phyloP scores from a whole-genome alignment of 495 filamentous ascomycete genomes.

The Talaromyces wortmannii region DNA sequence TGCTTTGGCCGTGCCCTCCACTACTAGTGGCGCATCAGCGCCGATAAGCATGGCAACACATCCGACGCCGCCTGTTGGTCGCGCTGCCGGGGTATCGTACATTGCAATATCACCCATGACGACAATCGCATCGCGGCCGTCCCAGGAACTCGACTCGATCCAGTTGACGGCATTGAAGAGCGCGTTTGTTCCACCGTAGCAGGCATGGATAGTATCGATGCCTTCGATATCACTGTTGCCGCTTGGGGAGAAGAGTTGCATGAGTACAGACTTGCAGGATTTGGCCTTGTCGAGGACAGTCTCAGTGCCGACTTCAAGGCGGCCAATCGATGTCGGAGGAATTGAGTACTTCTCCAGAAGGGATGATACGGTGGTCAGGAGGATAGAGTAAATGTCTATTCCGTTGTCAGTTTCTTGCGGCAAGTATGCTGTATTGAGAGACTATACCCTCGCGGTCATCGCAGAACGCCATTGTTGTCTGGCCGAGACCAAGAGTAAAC shows the following conservation, averaged over 20 bases:
- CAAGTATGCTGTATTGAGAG: background rate
- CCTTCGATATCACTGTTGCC: slow-evolving; percentile 76
- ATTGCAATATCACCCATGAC: slow-evolving; percentile 82
- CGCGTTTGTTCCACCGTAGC: slow-evolving; percentile 84
- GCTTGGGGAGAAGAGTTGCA: slow-evolving; percentile 75
- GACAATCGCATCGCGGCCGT: slow-evolving; percentile 76
- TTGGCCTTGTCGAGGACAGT: slow-evolving; percentile 89
- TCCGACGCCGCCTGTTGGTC: slow-evolving; percentile 67
- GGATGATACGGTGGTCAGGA: slow-evolving; percentile 67
- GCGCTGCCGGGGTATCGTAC: slow-evolving; percentile 79
- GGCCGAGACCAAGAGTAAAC: slow-evolving; percentile 98
- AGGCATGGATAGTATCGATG: slow-evolving; percentile 80
- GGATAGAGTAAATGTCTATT: slow-evolving; percentile 81
- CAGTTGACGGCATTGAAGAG: slow-evolving; percentile 82
- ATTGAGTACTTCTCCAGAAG: slow-evolving; percentile 77
- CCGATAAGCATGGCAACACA: slow-evolving; percentile 5
- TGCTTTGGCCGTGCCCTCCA: background rate
- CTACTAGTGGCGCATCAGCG: background rate
- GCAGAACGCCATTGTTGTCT: slow-evolving; percentile 99
- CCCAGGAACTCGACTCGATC: slow-evolving; percentile 84
- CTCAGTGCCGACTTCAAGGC: slow-evolving; percentile 84
- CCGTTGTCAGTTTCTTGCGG: no score
- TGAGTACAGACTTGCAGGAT: slow-evolving; percentile 84
- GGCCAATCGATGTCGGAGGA: slow-evolving; percentile 69
- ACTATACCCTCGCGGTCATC: slow-evolving; percentile 89